Percentiles rank a stretch among this genome's conserved stretches.
These are phyloP conservation scores for Ceratobasidium papillatum DNA, from an alignment of 1,284 basidiomycete species.

Conservation along the genomic window DNA sequence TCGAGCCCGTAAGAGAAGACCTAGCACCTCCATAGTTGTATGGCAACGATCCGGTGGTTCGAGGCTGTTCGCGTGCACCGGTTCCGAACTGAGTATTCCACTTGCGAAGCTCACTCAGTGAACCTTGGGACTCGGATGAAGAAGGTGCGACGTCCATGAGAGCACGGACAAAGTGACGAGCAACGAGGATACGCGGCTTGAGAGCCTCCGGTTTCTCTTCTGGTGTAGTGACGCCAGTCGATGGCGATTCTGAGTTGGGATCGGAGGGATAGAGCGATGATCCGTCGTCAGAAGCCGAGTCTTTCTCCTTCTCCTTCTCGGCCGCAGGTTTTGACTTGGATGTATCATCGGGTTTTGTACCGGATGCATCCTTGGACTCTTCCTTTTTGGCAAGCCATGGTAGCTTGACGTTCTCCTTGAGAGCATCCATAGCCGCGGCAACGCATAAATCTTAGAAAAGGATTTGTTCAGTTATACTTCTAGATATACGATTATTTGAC, in stretches of 20 bases:
- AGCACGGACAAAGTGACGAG: conserved; percentile 80
- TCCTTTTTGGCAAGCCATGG: conserved; percentile 64
- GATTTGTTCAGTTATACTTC: conserved; percentile 17
- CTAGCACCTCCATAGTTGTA: conserved; percentile 5
- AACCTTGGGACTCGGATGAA: conserved; percentile 81
- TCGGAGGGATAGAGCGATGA: neutral
- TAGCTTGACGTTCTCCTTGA: conserved; percentile 81
- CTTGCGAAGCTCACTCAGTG: conserved; percentile 80
- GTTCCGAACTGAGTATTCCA: conserved; percentile 95
- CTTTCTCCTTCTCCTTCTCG: neutral
- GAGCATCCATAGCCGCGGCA: conserved; percentile 86
- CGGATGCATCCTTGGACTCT: neutral
- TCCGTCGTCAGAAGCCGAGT: neutral
- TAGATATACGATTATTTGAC: conserved; percentile 50
- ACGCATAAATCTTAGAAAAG: conserved; percentile 79
- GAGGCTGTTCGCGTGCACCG: conserved; percentile 26
- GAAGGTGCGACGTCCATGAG: conserved; percentile 87
- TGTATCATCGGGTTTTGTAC: neutral
- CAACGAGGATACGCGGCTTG: conserved; percentile 58
- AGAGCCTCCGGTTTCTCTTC: conserved; percentile 40
- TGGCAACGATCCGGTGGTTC: neutral
- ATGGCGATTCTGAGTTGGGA: neutral
- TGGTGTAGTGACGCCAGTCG: conserved; percentile 38
- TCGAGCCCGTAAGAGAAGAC: neutral
- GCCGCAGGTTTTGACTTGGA: neutral